Conservation (phyloP, 495 filamentous ascomycete genomes). For the Cenococcum geophilum region DNA sequence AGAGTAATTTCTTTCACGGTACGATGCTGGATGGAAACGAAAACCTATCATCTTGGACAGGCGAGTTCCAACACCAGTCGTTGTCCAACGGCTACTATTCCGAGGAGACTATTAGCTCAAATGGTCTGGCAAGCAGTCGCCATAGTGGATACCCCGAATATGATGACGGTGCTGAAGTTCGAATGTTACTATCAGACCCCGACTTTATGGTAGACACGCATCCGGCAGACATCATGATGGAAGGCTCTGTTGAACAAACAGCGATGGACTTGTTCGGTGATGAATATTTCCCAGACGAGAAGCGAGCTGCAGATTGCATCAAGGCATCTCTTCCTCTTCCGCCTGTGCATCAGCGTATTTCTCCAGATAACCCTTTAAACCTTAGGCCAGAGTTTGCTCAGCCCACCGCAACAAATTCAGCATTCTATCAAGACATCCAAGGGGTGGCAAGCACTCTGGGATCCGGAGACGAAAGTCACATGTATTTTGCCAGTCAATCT, state of each 20-base stretch:
- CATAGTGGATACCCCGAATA: background rate
- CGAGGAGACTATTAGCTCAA: background rate
- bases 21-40: background rate
- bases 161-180: constrained; percentile 19
- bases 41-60: background rate
- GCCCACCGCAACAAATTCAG: background rate
- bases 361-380: constrained; percentile 13
- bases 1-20: background rate
- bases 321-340: constrained; percentile 4
- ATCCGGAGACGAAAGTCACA: constrained; percentile 1
- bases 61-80: constrained; percentile 6
- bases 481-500: background rate
- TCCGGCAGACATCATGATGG: background rate
- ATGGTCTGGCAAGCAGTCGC: background rate
- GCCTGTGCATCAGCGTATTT: constrained; percentile 6
- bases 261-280: constrained; percentile 8
- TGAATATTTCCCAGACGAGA: constrained; percentile 2
- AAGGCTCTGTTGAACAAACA: background rate
- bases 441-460: background rate
- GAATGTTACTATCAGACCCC: constrained; percentile 16
- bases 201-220: background rate
- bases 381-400: constrained; percentile 9
- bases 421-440: background rate
- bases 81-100: background rate
- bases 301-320: constrained; percentile 10